Base-by-base conservation (phyloP, 352 stramenopile species). In the Phytophthora fragariaefolia region DNA sequence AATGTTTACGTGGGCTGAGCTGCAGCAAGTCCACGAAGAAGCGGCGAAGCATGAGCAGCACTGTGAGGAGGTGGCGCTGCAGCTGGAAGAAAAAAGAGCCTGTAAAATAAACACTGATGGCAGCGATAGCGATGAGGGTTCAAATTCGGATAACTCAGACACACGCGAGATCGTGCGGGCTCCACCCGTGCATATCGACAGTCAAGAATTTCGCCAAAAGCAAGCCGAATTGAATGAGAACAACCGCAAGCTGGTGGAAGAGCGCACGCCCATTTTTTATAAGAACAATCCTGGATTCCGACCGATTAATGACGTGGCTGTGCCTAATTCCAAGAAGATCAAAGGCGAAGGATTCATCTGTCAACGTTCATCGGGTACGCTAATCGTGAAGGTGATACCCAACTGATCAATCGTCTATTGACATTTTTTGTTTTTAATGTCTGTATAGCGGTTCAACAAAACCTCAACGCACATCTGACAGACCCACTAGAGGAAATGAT, bases 401-500 rank as follows among this genome's bases (percentile, higher is more conserved):
- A 57, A n/a, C 72, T 64, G 5, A 2, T 53, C 5, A 9, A 5
- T 9, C 9, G 9, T 9, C 28, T 5, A 34, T 34, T 34, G 5
- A 34, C 28, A 9, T 9, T 34, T 34, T 9, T 9, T 34, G n/a
- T n/a, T 2, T 12, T 52, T 23, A 15, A 57, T 60, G 15, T 32
- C 26, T 58, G 8, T 23, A 22, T 46, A 92, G 87, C 80, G 67
- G 76, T 85, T 67, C 77, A 91, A 45, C 57, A 69, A 42, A 95
- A 93, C 48, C 45, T 91, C 42, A 95, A 95, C 43, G 72, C 82
- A 8, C 87, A 93, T 64, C 64, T 95, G 64, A 95, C 85, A 0
- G 82, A 83, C 27, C 85, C 82, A 26, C 56, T 93, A 4, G 82
- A 95, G 61, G 82, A 93, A 49, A 75, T 95, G 28, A 91, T 95